Evolutionary conservation across 1,284 basidiomycete genomes (phyloP).

Genomic region (Sporisorium graminicola): DNA sequence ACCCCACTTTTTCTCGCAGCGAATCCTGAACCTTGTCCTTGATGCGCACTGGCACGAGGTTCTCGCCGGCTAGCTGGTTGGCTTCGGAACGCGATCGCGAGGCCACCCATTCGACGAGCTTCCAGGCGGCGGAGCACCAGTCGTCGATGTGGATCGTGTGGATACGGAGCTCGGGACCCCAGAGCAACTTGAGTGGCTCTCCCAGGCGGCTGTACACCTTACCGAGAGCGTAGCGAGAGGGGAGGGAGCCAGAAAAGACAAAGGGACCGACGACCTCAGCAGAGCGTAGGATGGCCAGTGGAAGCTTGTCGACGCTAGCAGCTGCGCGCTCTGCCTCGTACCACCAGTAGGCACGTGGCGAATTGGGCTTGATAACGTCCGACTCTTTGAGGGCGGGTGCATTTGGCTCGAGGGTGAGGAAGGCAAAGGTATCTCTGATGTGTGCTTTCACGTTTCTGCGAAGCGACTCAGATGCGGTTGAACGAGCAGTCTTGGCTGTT

Average conservation of each 20-base stretch:
- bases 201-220: conserved; percentile 34
- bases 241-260: conserved; percentile 29
- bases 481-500: conserved; percentile 47
- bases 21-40: conserved; percentile 45
- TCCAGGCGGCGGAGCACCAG: conserved; percentile 51
- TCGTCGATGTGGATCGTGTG: conserved; percentile 55
- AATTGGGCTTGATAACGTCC: conserved; percentile 39
- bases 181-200: conserved; percentile 52
- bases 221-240: conserved; percentile 37
- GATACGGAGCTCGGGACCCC: conserved; percentile 52
- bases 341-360: conserved; percentile 49
- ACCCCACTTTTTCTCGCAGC: conserved; percentile 33
- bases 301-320: conserved; percentile 41
- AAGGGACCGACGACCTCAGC: conserved; percentile 55
- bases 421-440: conserved; percentile 50
- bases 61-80: conserved; percentile 45
- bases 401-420: conserved; percentile 45
- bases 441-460: conserved; percentile 44
- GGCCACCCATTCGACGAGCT: conserved; percentile 40
- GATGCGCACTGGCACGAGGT: conserved; percentile 40
- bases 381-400: conserved; percentile 37
- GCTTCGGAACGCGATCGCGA: conserved; percentile 33
- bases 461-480: conserved; percentile 39
- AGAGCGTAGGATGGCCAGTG: conserved; percentile 51
- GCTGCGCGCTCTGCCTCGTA: conserved; percentile 59